Conservation (phyloP, 2,329 filamentous ascomycete genomes). For the Penicillium polonicum region DNA sequence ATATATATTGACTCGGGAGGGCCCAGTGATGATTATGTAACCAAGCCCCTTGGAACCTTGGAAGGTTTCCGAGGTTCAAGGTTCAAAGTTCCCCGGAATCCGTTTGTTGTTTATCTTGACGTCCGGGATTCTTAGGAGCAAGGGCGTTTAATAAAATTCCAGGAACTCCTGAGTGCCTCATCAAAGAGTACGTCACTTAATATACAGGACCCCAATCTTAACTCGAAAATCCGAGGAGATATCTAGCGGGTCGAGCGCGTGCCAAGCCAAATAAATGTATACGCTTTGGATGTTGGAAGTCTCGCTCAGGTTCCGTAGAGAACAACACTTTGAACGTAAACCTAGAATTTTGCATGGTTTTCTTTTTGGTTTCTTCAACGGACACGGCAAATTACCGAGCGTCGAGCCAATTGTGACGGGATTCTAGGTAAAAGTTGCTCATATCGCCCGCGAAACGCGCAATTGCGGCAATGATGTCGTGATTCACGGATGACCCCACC, state of each 20-base stretch:
- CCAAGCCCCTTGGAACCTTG: too few species aligned
- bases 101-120: background rate
- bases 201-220: background rate
- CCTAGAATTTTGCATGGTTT: background rate
- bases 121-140: background rate
- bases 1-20: too few species aligned
- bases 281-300: background rate
- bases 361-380: background rate
- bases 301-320: too few species aligned
- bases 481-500: conserved; percentile 6
- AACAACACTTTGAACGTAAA: conserved; percentile 4
- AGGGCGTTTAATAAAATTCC: fast-evolving
- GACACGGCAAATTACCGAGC: background rate
- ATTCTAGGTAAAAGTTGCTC: background rate
- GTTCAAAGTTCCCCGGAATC: background rate
- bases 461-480: conserved; percentile 14
- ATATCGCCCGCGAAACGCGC: conserved; percentile 4
- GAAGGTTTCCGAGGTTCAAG: background rate
- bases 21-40: background rate
- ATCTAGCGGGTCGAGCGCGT: background rate
- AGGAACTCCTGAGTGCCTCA: background rate
- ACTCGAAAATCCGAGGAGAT: background rate
- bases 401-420: background rate
- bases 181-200: background rate
- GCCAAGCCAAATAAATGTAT: background rate